Conservation (phyloP, 2,329 filamentous ascomycete genomes). For the Graphilbum sp. region DNA sequence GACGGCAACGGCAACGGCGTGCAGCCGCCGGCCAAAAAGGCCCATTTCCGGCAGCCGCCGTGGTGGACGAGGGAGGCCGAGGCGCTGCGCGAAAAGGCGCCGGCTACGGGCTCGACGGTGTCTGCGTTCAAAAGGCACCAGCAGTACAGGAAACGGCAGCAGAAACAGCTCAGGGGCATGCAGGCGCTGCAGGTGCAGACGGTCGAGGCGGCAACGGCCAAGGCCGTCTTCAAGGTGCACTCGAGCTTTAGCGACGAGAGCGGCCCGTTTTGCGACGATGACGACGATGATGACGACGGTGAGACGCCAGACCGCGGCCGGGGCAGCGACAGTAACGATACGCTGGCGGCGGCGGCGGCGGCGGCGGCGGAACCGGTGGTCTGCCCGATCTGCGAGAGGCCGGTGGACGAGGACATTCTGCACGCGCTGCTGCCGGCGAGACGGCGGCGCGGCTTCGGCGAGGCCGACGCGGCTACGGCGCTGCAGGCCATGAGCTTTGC, state of each 20-base stretch:
- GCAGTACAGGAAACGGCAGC: not conserved
- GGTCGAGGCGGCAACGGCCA: not conserved
- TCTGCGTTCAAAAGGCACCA: not conserved
- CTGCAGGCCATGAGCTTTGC: slow-evolving; percentile 17
- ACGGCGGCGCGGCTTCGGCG: slow-evolving; percentile 12
- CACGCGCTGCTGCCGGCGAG: slow-evolving; percentile 11
- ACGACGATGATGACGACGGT: not conserved
- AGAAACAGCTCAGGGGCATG: not conserved
- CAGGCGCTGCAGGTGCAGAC: not conserved
- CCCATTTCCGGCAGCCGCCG: too few relatives aligned
- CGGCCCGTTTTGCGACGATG: not conserved
- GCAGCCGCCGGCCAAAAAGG: too few relatives aligned
- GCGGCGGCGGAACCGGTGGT: slow-evolving; percentile 7
- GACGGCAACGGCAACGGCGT: too few relatives aligned
- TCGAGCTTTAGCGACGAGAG: not conserved
- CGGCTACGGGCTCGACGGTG: not conserved
- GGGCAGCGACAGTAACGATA: slow-evolving; percentile 2
- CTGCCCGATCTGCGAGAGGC: slow-evolving; percentile 52
- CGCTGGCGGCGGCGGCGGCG: not conserved
- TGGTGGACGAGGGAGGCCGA: too few relatives aligned
- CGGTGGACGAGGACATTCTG: slow-evolving; percentile 39
- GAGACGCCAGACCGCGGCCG: too few relatives aligned
- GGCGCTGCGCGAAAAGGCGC: too few relatives aligned
- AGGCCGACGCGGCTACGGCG: slow-evolving; percentile 5
- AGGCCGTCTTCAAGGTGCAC: slow-evolving; percentile 3